Evolutionary conservation across 495 filamentous ascomycete genomes (phyloP).

Genomic region (Annulohypoxylon bovei): DNA sequence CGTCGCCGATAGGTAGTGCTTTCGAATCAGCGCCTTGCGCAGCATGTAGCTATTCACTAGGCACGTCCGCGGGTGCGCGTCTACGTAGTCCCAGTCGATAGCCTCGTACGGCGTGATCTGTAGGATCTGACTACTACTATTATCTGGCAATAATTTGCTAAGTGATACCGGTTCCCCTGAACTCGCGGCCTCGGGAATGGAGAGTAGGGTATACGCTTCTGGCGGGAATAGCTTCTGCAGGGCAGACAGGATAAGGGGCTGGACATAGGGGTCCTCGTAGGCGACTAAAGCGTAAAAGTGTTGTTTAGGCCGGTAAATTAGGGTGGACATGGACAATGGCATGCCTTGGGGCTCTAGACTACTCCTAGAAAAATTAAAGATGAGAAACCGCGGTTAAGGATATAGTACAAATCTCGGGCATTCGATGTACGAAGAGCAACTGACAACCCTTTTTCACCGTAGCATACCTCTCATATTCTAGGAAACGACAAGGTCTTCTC

Average conservation of each 20-base stretch:
- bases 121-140: constrained; percentile 64
- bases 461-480: constrained; percentile 37
- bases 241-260: constrained; percentile 79
- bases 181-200: constrained; percentile 26
- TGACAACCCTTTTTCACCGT: constrained; percentile 44
- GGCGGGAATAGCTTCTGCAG: constrained; percentile 69
- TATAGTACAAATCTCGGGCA: constrained; percentile 12
- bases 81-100: constrained; percentile 79
- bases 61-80: constrained; percentile 66
- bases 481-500: constrained; percentile 33
- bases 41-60: constrained; percentile 88
- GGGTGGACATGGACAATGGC: constrained; percentile 32
- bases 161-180: constrained; percentile 47
- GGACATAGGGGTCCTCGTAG: constrained; percentile 87
- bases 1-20: constrained; percentile 88
- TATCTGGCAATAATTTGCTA: constrained; percentile 42
- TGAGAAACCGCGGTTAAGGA: constrained; percentile 35
- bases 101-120: constrained; percentile 88
- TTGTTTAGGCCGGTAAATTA: constrained; percentile 41
- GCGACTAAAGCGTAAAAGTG: constrained; percentile 79
- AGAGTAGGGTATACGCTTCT: constrained; percentile 46
- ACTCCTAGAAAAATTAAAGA: constrained; percentile 36
- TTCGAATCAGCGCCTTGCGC: constrained; percentile 96
- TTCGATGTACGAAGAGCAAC: constrained; percentile 22
- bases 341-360: constrained; percentile 18